Conservation (phyloP, 2,329 filamentous ascomycete genomes). For the Microdochium paspali region DNA sequence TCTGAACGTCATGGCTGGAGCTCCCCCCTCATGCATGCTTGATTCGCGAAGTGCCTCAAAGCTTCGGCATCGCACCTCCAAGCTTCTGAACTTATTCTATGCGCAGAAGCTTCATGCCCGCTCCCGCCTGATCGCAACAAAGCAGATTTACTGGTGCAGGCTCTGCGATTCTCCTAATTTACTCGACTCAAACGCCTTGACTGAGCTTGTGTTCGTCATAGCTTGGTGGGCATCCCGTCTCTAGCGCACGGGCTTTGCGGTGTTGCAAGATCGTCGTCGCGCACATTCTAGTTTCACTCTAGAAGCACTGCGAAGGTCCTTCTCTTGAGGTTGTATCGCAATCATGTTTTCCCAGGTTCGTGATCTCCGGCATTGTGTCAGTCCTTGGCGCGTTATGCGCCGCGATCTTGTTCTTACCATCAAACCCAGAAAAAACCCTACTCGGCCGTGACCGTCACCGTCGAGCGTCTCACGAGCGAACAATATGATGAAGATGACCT, state of each 20-base stretch:
- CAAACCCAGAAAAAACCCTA: constrained; percentile 67
- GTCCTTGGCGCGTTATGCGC: neutral
- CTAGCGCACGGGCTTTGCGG: neutral
- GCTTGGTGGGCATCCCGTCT: neutral
- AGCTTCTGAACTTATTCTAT: too few relatives aligned
- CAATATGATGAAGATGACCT: constrained; percentile 85
- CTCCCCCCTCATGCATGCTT: too few relatives aligned
- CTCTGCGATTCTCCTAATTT: too few relatives aligned
- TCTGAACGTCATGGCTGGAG: too few relatives aligned
- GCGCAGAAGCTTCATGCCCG: too few relatives aligned
- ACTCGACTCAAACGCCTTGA: too few relatives aligned
- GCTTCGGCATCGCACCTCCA: too few relatives aligned
- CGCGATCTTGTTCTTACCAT: constrained; percentile 2
- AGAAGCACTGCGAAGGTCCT: neutral
- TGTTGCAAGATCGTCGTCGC: neutral
- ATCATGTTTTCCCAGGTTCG: constrained; percentile 13
- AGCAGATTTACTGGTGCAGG: too few relatives aligned
- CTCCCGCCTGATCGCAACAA: too few relatives aligned
- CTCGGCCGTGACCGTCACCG: constrained; percentile 83
- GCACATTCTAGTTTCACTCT: neutral
- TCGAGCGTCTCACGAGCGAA: constrained; percentile 86
- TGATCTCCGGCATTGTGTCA: neutral
- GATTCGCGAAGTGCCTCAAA: too few relatives aligned
- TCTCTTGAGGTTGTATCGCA: neutral
- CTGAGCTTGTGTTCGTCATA: neutral